Percentiles rank a stretch among this genome's conserved stretches.
Conservation (phyloP, 108 stramenopile species). For the Pseudonitzschia pungens region DNA sequence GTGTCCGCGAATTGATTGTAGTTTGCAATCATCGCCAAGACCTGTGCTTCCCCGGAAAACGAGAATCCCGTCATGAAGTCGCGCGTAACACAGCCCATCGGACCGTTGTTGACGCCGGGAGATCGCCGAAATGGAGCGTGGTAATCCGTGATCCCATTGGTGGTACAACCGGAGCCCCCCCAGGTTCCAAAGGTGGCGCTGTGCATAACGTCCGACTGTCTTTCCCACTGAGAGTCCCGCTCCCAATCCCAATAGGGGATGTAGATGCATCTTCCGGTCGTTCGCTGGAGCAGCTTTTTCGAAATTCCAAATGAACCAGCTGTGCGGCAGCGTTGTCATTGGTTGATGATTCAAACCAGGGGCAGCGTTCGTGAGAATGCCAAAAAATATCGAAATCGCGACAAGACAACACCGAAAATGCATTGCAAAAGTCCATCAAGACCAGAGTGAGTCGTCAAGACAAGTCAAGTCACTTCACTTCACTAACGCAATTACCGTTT, state of each 20-base stretch:
- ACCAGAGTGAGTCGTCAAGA: no score
- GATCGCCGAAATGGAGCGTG: slow-evolving; percentile 2
- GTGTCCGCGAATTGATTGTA: slow-evolving; percentile 13
- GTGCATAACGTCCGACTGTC: slow-evolving; percentile 9
- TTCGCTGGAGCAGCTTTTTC: slow-evolving; percentile 14
- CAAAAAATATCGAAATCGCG: no score
- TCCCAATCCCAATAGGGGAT: slow-evolving; percentile 28
- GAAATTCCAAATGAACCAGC: slow-evolving; percentile 19
- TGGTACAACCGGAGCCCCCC: slow-evolving; percentile 6
- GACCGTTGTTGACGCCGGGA: slow-evolving; percentile 8
- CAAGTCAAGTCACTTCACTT: no score
- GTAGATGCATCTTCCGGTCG: slow-evolving; percentile 12
- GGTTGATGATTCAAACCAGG: no score
- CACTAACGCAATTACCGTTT: no score
- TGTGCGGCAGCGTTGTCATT: background rate
- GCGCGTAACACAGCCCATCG: slow-evolving; percentile 1
- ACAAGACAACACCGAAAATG: no score
- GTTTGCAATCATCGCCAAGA: slow-evolving; percentile 12
- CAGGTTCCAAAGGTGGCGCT: slow-evolving; percentile 14
- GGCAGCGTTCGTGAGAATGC: no score
- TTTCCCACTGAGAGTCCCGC: slow-evolving; percentile 7
- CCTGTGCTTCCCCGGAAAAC: slow-evolving; percentile 3
- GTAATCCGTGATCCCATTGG: slow-evolving; percentile 11
- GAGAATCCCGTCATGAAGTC: background rate
- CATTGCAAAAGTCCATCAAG: no score